Evolutionary conservation across 345 rosid species (phyloP), one percentile per base, ranked within the genome.

Genomic region (Eucalyptus guilfoylei): DNA sequence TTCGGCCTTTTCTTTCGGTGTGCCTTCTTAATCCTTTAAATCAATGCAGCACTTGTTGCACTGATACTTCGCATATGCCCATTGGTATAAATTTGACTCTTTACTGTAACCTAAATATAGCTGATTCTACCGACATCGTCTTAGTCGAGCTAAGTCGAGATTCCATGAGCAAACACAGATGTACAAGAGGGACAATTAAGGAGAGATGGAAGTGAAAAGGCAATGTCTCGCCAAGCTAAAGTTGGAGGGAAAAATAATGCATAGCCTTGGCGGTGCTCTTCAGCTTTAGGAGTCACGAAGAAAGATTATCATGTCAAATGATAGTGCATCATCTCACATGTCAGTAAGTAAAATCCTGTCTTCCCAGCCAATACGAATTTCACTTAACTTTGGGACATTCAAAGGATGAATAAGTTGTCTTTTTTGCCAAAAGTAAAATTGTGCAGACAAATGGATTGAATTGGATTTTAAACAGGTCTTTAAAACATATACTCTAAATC

Each of bases 381-480:
- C 34, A 62, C 3, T 62, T 62, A 6, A 13, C 34, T 30, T 62
- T 62, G 32, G 69, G 69, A 62, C 69, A 62, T 62, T 62, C 17
- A 13, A 62, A 62, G 16, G 34, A 62, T 62, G 3, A 14, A 62
- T 7, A 62, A 62, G 69, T 14, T 28, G 32, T 62, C 69, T 55
- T 62, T 28, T 62, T 30, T 62, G 8, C 32, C 69, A 62, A 62
- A 13, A 62, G 34, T 62, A 62, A 62, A 62, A 6, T 30, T 28
- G 69, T 6, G 69, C 8, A 28, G 8, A 8, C 0, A 6, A 3
- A 32, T 8, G 11, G 7, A 32, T 16, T 34, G 11, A 9, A 32
- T 34, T 16, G 42, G 80, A 69, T 69, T 32, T 69, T 69, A 17
- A 37, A 69, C 4, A 1, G 13, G 23, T 32, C 24, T 16, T 69